A percentile compares a stretch with the other conserved stretches of the same genome.
Evolutionary conservation across 1,284 basidiomycete genomes (phyloP).

Genomic region (Phylloporus sp.): DNA sequence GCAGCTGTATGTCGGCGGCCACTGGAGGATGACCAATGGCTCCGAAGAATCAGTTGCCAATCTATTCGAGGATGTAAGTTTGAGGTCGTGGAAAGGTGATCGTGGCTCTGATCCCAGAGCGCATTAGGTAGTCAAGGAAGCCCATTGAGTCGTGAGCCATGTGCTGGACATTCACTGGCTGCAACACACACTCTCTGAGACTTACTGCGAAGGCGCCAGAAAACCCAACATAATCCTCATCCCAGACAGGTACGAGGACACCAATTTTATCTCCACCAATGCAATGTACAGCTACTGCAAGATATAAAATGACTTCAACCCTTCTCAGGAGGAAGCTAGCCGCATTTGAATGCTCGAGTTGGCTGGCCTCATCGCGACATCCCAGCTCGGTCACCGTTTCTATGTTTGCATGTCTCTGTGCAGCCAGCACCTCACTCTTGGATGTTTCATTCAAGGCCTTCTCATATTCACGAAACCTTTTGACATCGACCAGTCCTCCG

Average conservation of each 20-base stretch:
- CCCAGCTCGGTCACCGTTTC: background rate
- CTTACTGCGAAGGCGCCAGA: background rate
- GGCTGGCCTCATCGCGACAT: background rate
- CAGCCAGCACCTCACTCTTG: background rate
- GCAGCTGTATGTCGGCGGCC: background rate
- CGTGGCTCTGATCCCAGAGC: background rate
- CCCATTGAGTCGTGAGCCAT: background rate
- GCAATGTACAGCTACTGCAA: background rate
- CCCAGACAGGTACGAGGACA: background rate
- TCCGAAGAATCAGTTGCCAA: background rate
- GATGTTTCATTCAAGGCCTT: background rate
- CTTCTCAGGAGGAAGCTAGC: background rate
- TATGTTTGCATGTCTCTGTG: background rate
- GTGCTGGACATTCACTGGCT: background rate
- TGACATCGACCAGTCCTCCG: background rate
- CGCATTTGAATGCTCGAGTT: background rate
- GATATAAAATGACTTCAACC: background rate
- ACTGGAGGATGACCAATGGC: background rate
- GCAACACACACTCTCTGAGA: background rate
- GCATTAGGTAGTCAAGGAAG: background rate
- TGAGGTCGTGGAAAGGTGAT: background rate
- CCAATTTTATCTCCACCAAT: background rate
- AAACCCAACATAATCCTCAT: background rate
- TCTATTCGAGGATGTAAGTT: background rate
- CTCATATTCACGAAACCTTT: background rate